A percentile compares a stretch with the other conserved stretches of the same genome.
Conservation (phyloP, 2,329 filamentous ascomycete species). For the Apiospora arundinis region DNA sequence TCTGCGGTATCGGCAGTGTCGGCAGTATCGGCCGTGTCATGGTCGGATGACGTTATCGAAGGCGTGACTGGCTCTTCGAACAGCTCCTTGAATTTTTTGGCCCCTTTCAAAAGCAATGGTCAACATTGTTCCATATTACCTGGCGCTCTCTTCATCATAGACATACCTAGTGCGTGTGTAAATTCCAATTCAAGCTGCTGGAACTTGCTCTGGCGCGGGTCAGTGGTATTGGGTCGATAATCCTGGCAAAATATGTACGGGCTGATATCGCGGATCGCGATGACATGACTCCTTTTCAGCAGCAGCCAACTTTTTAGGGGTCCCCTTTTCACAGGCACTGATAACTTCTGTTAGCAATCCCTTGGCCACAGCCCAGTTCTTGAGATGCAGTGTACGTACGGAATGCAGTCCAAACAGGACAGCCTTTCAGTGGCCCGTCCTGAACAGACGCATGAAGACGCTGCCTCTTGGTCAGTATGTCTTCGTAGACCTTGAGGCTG, state of each 20-base stretch:
- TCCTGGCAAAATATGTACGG: conserved; percentile 65
- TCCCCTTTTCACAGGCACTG: not conserved
- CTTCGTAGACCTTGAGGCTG: conserved; percentile 60
- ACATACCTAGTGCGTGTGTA: not conserved
- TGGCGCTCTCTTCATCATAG: not conserved
- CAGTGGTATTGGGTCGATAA: conserved; percentile 53
- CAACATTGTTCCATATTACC: not conserved
- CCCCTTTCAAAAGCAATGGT: not conserved
- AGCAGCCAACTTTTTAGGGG: conserved; percentile 47
- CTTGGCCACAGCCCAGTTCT: not conserved
- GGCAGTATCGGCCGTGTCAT: not conserved
- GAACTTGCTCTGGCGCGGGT: conserved; percentile 8
- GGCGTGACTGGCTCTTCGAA: not conserved
- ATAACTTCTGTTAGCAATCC: not conserved
- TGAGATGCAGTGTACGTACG: conserved; percentile 45
- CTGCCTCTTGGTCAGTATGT: conserved; percentile 52
- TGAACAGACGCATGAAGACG: conserved; percentile 63
- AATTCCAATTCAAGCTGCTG: not conserved
- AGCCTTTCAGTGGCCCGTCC: conserved; percentile 59
- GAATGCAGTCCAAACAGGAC: conserved; percentile 70
- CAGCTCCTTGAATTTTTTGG: conserved; percentile 1
- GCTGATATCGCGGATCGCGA: conserved; percentile 61
- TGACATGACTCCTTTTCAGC: conserved; percentile 51
- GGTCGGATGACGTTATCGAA: not conserved
- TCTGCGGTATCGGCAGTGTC: no score